Evolutionary conservation across 257 asterid species (phyloP).

Genomic region (Leptodermis oblonga): DNA sequence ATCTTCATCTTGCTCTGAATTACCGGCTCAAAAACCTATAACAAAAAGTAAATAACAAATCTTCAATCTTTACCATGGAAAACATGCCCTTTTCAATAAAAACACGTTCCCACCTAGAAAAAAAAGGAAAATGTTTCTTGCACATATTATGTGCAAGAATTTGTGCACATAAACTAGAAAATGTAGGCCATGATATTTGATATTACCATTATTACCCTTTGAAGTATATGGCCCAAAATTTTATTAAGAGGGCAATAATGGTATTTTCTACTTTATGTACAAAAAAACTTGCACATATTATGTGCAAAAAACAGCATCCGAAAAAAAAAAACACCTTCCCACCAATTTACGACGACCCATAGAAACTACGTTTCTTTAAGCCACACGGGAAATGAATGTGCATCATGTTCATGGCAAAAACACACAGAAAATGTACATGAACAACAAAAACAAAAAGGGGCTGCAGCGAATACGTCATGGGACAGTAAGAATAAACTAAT

Average conservation of each 20-base stretch:
- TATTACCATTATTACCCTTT: no score
- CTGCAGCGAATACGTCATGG: not conserved
- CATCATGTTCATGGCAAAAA: not conserved
- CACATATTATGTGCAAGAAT: no score
- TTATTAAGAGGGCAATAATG: no score
- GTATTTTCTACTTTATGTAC: no score
- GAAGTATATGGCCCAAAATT: no score
- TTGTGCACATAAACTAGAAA: no score
- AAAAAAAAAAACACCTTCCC: no score
- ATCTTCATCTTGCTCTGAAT: constrained; percentile 45
- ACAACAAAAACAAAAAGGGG: not conserved
- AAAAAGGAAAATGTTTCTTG: not conserved
- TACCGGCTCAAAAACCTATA: constrained; percentile 73
- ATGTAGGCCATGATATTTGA: no score
- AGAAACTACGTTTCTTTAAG: not conserved
- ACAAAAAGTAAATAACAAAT: not conserved
- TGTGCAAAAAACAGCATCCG: no score
- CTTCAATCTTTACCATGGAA: constrained; percentile 9
- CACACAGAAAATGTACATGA: not conserved
- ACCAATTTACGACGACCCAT: no score
- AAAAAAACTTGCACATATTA: no score
- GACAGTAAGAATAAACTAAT: no score
- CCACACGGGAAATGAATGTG: not conserved
- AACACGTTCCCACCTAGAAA: not conserved
- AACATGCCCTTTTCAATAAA: not conserved